Base-by-base conservation (phyloP, 805 yeast genomes). In the Yueomyces sp. region DNA sequence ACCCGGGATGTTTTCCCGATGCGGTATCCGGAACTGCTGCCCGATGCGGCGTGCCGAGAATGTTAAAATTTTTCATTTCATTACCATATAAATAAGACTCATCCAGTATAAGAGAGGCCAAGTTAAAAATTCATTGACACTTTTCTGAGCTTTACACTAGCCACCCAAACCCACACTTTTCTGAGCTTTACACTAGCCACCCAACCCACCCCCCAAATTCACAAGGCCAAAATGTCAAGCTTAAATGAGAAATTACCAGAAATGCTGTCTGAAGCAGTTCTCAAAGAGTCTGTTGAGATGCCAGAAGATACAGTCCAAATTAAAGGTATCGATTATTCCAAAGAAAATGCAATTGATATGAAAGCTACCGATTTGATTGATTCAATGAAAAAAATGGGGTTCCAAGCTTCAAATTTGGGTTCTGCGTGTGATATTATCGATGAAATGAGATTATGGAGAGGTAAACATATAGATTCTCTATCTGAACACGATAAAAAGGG, bases 361-460 rank as follows among this genome's bases (percentile, higher is more conserved):
- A 69, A 72, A 39, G 98, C 97, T 38, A 70, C 72, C 11, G 88
- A 85, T 55, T 69, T 92, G 51, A 74, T 92, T 49, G 69, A 68
- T 33, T 76, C 90, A 32, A 92, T 94, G 98, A 79, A 70, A 54
- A 79, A 78, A 36, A 92, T 94, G 96, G 99, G 99, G 5, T 92
- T 90, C 70, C 99, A 92, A 68, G 98, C 94, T 7, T 76, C 88
- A 5, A 73, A 90, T 5, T 72, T 92, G 40, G 80, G 87, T 32
- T 72, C 78, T 52, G 96, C 96, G 2, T 87, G 96, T 61, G 95
- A 87, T 31, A 85, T 94, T 52, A 86, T 92, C 46, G 77, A 90
- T 57, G 79, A 83, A 40, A 92, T 92, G 99, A 77, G 96, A 65
- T 46, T 66, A 27, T 92, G 97, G 97, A 77, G 90, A 64, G 98